Conservation (phyloP, 805 yeast species). For the Hanseniaspora meyeri region DNA sequence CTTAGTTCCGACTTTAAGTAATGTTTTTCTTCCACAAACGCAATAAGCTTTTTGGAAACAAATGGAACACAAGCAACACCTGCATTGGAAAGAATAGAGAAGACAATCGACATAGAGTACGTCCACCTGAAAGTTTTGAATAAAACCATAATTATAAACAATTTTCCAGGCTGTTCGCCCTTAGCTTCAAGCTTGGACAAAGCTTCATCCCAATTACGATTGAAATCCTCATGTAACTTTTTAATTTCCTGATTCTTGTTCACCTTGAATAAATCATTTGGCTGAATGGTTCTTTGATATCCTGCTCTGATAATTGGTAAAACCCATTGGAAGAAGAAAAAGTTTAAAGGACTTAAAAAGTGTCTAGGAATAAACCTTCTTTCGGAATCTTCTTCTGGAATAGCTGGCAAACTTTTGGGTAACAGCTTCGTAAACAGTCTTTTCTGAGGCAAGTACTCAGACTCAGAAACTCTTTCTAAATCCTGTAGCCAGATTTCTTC, state of each 20-base stretch:
- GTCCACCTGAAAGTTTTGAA: constrained; percentile 39
- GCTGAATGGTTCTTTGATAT: constrained; percentile 48
- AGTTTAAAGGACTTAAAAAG: neutral
- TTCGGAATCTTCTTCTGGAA: constrained; percentile 38
- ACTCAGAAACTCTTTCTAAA: constrained; percentile 28
- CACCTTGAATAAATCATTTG: constrained; percentile 40
- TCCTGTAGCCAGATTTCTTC: constrained; percentile 16
- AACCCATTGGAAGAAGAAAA: constrained; percentile 46
- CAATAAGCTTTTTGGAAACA: constrained; percentile 41
- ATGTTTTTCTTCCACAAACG: constrained; percentile 36
- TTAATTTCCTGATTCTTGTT: constrained; percentile 29
- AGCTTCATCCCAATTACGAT: constrained; percentile 19
- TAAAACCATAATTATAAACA: constrained; percentile 33
- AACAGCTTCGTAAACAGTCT: constrained; percentile 41
- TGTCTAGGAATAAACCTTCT: constrained; percentile 39
- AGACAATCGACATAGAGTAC: constrained; percentile 32
- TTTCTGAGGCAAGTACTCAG: constrained; percentile 31
- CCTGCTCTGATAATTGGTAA: constrained; percentile 46
- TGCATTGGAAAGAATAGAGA: constrained; percentile 36
- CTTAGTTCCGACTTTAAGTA: constrained; percentile 29
- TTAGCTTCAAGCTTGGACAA: constrained; percentile 21
- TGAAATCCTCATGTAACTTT: constrained; percentile 27
- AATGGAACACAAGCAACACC: constrained; percentile 43
- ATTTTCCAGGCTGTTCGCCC: constrained; percentile 31
- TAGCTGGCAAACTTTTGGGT: constrained; percentile 37